These are phyloP conservation scores for Metschnikowia borealis DNA, from an alignment of 805 yeast species.

Conservation along the genomic window DNA sequence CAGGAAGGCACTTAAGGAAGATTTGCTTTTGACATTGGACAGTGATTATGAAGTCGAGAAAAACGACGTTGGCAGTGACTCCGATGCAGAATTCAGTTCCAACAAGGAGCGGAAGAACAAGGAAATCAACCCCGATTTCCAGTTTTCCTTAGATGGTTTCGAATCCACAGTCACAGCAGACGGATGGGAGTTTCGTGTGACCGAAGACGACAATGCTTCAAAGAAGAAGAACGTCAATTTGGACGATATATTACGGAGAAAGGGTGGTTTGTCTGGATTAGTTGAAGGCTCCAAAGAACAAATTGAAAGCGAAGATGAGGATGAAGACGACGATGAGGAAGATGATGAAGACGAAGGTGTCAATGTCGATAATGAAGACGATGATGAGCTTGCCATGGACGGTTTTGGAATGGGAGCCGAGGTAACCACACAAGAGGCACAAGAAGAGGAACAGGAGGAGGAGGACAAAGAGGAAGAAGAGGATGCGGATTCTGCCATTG, in stretches of 20 bases:
- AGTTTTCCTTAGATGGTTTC: slow-evolving; percentile 62
- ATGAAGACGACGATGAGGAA: slow-evolving; percentile 23
- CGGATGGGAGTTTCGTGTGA: slow-evolving; percentile 83
- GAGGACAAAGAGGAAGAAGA: slow-evolving; percentile 24
- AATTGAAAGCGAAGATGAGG: slow-evolving; percentile 12
- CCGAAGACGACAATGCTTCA: slow-evolving; percentile 23
- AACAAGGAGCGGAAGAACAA: slow-evolving; percentile 17
- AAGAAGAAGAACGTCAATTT: slow-evolving; percentile 66
- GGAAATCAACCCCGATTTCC: slow-evolving; percentile 70
- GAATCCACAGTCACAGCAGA: slow-evolving; percentile 47
- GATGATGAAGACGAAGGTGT: slow-evolving; percentile 13
- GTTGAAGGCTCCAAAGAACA: slow-evolving; percentile 24
- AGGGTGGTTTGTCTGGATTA: slow-evolving; percentile 65
- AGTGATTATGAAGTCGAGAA: slow-evolving; percentile 59
- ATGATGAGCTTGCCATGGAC: slow-evolving; percentile 41
- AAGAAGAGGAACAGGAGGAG: slow-evolving; percentile 11
- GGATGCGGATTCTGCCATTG: slow-evolving; percentile 6
- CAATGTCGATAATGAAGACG: slow-evolving; percentile 28
- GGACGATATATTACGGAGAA: slow-evolving; percentile 80
- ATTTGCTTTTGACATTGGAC: slow-evolving; percentile 73
- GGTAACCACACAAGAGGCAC: slow-evolving; percentile 23
- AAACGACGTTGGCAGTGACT: slow-evolving; percentile 14
- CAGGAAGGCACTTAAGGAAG: slow-evolving; percentile 26
- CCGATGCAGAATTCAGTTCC: slow-evolving; percentile 23
- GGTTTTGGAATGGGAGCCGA: slow-evolving; percentile 47